Conservation (phyloP, 805 yeast species). For the Nakazawaea anatomiae region DNA sequence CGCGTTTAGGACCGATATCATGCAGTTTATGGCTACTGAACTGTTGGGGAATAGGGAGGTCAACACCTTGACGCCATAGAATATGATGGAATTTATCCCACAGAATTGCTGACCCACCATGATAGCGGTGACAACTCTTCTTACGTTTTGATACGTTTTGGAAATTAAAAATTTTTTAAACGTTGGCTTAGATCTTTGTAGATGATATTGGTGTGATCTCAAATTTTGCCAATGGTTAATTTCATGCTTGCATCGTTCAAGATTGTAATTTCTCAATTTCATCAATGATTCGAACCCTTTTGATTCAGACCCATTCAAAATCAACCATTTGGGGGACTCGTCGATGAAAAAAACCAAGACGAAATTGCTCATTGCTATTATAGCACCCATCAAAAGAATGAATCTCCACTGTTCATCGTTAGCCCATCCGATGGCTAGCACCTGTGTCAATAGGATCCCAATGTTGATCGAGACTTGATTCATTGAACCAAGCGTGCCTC, state of each 20-base stretch:
- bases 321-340: slow-evolving; percentile 87
- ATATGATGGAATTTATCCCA: slow-evolving; percentile 89
- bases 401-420: slow-evolving; percentile 66
- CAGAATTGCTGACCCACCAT: slow-evolving; percentile 85
- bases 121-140: slow-evolving; percentile 61
- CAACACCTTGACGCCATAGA: slow-evolving; percentile 86
- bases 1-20: slow-evolving; percentile 71
- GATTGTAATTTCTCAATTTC: slow-evolving; percentile 30
- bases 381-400: slow-evolving; percentile 56
- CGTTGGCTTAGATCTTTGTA: slow-evolving; percentile 21
- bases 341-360: slow-evolving; percentile 37
- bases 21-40: slow-evolving; percentile 67
- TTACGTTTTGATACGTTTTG: slow-evolving; percentile 49
- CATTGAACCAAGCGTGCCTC: slow-evolving; percentile 84
- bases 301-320: slow-evolving; percentile 33
- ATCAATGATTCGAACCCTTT: slow-evolving; percentile 18
- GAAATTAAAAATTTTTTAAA: slow-evolving; percentile 42
- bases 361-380: slow-evolving; percentile 46
- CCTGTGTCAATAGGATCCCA: slow-evolving; percentile 80
- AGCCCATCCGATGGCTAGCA: slow-evolving; percentile 65
- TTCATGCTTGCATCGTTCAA: slow-evolving; percentile 15
- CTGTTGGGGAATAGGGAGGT: slow-evolving; percentile 64
- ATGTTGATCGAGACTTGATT: slow-evolving; percentile 81
- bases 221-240: slow-evolving; percentile 25
- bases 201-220: slow-evolving; percentile 15